Conservation (phyloP, 2,329 filamentous ascomycete species). For the Xylaria sp. region DNA sequence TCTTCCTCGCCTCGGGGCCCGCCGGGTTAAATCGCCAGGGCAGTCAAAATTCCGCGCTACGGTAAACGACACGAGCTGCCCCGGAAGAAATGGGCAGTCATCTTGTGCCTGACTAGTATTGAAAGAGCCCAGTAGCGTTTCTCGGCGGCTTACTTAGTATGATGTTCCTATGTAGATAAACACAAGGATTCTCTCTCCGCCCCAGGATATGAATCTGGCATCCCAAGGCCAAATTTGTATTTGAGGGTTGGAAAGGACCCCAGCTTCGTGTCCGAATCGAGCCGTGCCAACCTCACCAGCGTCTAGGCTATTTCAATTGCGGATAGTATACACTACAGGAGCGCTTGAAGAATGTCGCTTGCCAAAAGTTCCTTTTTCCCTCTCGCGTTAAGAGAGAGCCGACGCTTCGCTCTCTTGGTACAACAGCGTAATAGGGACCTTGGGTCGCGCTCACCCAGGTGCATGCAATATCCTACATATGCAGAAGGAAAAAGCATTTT, state of each 20-base stretch:
- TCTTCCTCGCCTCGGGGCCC: not conserved
- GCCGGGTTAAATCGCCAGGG: constrained; percentile 9
- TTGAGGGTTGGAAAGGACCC: not conserved
- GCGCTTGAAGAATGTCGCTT: constrained; percentile 4
- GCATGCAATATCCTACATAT: constrained; percentile 17
- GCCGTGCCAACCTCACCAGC: not conserved
- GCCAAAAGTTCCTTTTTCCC: not conserved
- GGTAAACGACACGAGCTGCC: constrained; percentile 1
- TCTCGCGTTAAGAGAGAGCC: too few relatives aligned
- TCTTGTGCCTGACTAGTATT: constrained; percentile 34
- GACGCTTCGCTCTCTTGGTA: not conserved
- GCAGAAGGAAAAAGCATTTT: constrained; percentile 17
- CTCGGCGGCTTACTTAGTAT: constrained; percentile 18
- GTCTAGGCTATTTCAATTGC: not conserved
- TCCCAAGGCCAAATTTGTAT: not conserved
- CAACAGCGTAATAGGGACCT: not conserved
- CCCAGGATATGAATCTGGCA: constrained; percentile 8
- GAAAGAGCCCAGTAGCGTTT: constrained; percentile 21
- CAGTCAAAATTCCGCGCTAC: constrained; percentile 10
- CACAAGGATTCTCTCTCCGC: not conserved
- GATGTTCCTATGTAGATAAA: not conserved
- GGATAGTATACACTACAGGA: not conserved
- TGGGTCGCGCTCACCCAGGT: constrained; percentile 5
- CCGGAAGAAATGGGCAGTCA: constrained; percentile 5
- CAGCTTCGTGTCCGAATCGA: constrained; percentile 18